Conservation (phyloP, 345 rosid genomes). For the Eucalyptus tenuipes region DNA sequence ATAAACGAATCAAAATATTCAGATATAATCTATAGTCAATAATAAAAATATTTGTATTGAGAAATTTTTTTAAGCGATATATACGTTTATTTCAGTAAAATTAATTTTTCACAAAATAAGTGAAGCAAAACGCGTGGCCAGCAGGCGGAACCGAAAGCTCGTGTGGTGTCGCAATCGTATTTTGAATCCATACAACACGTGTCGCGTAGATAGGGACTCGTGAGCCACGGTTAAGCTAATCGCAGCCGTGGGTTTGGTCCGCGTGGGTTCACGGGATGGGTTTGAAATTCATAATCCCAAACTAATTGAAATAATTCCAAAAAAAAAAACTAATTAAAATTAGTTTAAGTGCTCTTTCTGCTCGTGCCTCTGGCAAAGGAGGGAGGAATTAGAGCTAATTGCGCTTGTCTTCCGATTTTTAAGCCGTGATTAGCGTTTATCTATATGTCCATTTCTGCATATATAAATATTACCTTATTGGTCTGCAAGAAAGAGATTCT, state of each 20-base stretch:
- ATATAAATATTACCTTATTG: too few relatives aligned
- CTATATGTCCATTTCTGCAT: too few relatives aligned
- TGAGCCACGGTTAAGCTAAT: neutral
- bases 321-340: neutral
- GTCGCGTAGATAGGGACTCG: neutral
- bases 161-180: neutral
- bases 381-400: neutral
- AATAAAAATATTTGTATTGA: too few relatives aligned
- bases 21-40: too few relatives aligned
- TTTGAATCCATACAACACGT: neutral
- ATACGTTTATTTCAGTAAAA: too few relatives aligned
- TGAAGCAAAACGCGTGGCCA: neutral
- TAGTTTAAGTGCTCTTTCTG: neutral
- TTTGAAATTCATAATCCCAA: neutral
- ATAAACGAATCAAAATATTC: too few relatives aligned
- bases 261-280: neutral
- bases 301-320: neutral
- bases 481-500: neutral
- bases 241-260: neutral
- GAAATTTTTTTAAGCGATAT: accelerated
- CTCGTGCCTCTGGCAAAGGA: neutral
- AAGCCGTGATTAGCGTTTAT: neutral
- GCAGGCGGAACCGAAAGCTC: neutral
- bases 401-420: neutral
- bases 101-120: neutral